phyloP scores from a whole-genome alignment of 1,284 basidiomycete species.

The Filobasidium uniguttulatum region DNA sequence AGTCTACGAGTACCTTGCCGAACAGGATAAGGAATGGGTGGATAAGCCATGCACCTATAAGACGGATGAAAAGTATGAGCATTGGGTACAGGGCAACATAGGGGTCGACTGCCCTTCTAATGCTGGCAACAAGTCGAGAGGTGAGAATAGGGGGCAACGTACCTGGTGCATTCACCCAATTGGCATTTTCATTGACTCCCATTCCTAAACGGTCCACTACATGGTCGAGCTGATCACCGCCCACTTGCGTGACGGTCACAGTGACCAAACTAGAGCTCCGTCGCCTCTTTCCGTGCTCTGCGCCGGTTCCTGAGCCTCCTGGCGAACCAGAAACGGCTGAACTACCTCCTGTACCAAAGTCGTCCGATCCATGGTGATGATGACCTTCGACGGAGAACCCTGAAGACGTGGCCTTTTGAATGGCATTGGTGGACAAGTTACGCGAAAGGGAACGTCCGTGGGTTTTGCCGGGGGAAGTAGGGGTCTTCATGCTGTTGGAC shows the following conservation, averaged over 20 bases:
- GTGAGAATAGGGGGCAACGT: slow-evolving; percentile 20
- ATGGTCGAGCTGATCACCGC: slow-evolving; percentile 61
- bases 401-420: slow-evolving; percentile 7
- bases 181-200: slow-evolving; percentile 82
- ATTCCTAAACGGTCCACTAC: slow-evolving; percentile 60
- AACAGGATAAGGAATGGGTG: slow-evolving; percentile 83
- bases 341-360: neutral
- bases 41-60: slow-evolving; percentile 86
- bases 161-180: slow-evolving; percentile 99
- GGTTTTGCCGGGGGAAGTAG: neutral
- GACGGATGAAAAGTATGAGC: neutral
- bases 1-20: slow-evolving; percentile 87
- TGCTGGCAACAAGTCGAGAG: slow-evolving; percentile 3
- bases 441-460: slow-evolving; percentile 2
- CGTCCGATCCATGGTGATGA: neutral
- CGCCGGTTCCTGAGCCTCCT: neutral
- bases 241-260: slow-evolving; percentile 77
- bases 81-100: slow-evolving; percentile 1
- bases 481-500: neutral
- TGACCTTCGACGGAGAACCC: neutral
- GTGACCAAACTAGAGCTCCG: slow-evolving; percentile 63
- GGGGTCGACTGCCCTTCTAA: too few species aligned
- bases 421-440: slow-evolving; percentile 9
- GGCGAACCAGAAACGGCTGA: neutral
- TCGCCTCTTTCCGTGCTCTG: slow-evolving; percentile 31